Conservation (phyloP, 306 rosid genomes). For the Oxytropis ochrocephala region DNA sequence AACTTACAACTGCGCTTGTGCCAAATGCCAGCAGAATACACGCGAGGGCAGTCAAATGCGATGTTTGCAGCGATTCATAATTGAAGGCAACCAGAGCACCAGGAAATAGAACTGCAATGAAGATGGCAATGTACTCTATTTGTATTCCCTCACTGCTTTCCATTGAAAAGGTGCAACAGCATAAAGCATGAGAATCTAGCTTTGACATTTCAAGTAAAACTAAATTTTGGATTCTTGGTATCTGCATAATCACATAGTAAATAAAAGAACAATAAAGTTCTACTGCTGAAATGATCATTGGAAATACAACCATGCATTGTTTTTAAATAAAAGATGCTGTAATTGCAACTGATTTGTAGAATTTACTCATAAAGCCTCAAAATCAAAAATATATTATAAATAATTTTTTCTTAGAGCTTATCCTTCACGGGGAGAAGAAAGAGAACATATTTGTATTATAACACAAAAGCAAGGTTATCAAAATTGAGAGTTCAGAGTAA, state of each 20-base stretch:
- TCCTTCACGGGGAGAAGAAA: neutral
- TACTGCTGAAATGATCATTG: conserved; percentile 2
- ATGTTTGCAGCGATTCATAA: conserved; percentile 43
- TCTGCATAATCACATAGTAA: conserved; percentile 20
- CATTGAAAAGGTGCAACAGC: conserved; percentile 36
- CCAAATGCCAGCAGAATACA: conserved; percentile 92
- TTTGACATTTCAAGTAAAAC: conserved; percentile 35
- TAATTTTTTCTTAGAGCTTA: neutral
- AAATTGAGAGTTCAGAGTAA: too few relatives aligned
- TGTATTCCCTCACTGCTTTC: conserved; percentile 75
- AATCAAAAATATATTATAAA: neutral
- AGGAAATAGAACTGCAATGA: conserved; percentile 72
- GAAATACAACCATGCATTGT: neutral
- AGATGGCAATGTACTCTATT: conserved; percentile 76
- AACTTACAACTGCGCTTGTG: conserved; percentile 88
- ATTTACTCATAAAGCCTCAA: neutral
- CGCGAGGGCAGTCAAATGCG: conserved; percentile 54
- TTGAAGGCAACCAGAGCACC: conserved; percentile 86
- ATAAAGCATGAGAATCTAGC: conserved; percentile 43
- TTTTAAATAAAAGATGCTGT: neutral
- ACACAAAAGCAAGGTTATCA: too few relatives aligned
- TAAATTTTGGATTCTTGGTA: conserved; percentile 19
- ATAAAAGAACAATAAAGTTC: conserved; percentile 15
- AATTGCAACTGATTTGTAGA: neutral
- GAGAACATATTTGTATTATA: neutral